Evolutionary conservation across 1,284 basidiomycete genomes (phyloP).

Genomic region (Kwoniella shivajii): DNA sequence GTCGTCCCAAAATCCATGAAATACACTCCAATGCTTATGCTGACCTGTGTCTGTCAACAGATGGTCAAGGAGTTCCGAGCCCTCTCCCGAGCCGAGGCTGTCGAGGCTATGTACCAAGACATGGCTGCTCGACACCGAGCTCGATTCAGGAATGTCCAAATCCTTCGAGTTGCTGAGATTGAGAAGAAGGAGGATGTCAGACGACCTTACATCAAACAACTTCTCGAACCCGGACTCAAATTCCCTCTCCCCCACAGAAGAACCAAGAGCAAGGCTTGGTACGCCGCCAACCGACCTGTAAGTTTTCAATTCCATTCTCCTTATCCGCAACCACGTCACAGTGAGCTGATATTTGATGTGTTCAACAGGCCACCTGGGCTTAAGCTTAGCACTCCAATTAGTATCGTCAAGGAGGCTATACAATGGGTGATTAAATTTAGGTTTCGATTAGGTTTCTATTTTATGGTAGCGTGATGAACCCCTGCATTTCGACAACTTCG

Average conservation of each 20-base stretch:
- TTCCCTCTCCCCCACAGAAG: slow-evolving; percentile 96
- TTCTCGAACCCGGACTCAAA: slow-evolving; percentile 84
- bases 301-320: slow-evolving; percentile 50
- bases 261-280: slow-evolving; percentile 56
- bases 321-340: slow-evolving; percentile 35
- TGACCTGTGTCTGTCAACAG: slow-evolving; percentile 25
- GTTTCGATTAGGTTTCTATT: slow-evolving; percentile 16
- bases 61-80: slow-evolving; percentile 93
- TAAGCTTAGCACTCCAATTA: background rate
- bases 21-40: background rate
- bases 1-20: background rate
- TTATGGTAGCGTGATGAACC: slow-evolving; percentile 37
- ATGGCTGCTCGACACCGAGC: slow-evolving; percentile 99
- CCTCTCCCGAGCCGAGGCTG: slow-evolving; percentile 89
- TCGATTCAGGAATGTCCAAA: slow-evolving; percentile 90
- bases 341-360: slow-evolving; percentile 50
- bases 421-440: slow-evolving; percentile 24
- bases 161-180: slow-evolving; percentile 64
- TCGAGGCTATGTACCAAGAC: slow-evolving; percentile 97
- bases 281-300: slow-evolving; percentile 56
- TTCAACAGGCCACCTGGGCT: slow-evolving; percentile 50
- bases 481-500: slow-evolving; percentile 33
- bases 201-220: slow-evolving; percentile 95
- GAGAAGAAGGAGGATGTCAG: slow-evolving; percentile 84
- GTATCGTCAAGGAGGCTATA: slow-evolving; percentile 10